Evolutionary conservation across 352 stramenopile species (phyloP), one percentile per base, ranked within the genome.

Genomic region (Discostella stelligera): DNA sequence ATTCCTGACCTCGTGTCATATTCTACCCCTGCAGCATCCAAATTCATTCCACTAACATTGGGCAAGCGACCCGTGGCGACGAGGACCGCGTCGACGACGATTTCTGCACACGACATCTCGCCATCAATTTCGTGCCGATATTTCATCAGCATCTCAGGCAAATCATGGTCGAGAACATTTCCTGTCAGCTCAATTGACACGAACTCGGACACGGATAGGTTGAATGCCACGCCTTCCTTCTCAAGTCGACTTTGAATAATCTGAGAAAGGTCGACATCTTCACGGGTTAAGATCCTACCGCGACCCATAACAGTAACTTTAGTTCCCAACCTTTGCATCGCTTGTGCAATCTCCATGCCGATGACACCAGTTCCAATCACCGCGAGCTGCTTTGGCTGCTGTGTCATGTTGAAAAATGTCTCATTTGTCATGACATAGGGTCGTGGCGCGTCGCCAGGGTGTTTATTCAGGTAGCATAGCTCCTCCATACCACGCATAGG

Each of bases 321-420:
- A 10, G 80, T 87, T 7, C 91, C 91, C 46, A 94, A 86, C 30
- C 84, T 67, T 60, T 87, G 73, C 78, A 94, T 89, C 0, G 88
- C 74, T 80, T 94, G 90, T 11, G 89, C 87, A 61, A 95, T 75
- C 78, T 95, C 91, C 50, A 94, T 75, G 25, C 89, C 90, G 71
- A 95, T 93, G 7, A 91, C 84, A n/a, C 91, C 91, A 44, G 81
- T 72, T 14, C 91, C 91, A 67, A 95, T 89, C 0, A 95, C 84
- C 21, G 83, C 74, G 74, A 94, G 64, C 46, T 79, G 65, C 21
- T 77, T 73, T 5, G 91, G 91, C 55, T 91, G 77, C 44, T 71
- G 69, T 10, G 85, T 91, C 46, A 95, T 76, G 60, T 94, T 94
- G 77, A 95, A 95, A 50, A 95, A 80, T 21, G 75, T 91, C 67